Percentiles rank a stretch among this genome's conserved stretches.
Evolutionary conservation across 2,329 filamentous ascomycete species (phyloP).

Genomic region (Thelonectria olida): DNA sequence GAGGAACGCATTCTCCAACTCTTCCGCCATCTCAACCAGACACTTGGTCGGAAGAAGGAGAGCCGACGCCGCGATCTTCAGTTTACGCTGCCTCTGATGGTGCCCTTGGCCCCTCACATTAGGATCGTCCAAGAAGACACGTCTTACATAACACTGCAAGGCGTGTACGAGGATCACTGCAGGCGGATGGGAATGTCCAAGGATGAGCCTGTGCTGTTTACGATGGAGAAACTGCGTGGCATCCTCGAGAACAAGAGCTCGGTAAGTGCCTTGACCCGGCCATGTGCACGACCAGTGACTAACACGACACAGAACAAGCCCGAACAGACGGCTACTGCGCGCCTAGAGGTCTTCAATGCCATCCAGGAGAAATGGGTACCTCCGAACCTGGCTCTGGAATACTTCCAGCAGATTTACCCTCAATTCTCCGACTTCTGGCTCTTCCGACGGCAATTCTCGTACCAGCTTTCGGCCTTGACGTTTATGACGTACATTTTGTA

Average conservation of each 20-base stretch:
- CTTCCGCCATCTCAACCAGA: conserved; percentile 97
- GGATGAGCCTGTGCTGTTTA: conserved; percentile 94
- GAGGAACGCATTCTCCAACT: conserved; percentile 96
- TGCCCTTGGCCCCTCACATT: conserved; percentile 93
- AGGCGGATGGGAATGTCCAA: conserved; percentile 86
- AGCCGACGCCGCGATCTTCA: conserved; percentile 91
- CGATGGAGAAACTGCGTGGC: conserved; percentile 90
- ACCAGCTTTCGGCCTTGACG: conserved; percentile 92
- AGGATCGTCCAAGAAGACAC: conserved; percentile 95
- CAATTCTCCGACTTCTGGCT: conserved; percentile 96
- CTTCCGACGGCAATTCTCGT: conserved; percentile 96
- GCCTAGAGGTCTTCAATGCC: conserved; percentile 90
- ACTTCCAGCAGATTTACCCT: conserved; percentile 88
- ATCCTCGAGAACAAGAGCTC: conserved; percentile 74
- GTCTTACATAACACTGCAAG: conserved; percentile 93
- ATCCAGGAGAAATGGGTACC: conserved; percentile 96
- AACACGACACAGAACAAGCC: conserved; percentile 63
- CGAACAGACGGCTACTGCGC: conserved; percentile 76
- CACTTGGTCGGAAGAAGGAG: conserved; percentile 91
- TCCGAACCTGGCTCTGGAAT: conserved; percentile 82
- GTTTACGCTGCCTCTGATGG: conserved; percentile 95
- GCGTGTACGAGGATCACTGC: conserved; percentile 96
- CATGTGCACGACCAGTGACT: conserved; percentile 1
- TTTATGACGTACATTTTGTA: conserved; percentile 99
- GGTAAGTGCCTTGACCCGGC: conserved; percentile 51